These are phyloP conservation scores for Tremella fuciformis DNA, from an alignment of 768 basidiomycete genomes.

Conservation along the genomic window DNA sequence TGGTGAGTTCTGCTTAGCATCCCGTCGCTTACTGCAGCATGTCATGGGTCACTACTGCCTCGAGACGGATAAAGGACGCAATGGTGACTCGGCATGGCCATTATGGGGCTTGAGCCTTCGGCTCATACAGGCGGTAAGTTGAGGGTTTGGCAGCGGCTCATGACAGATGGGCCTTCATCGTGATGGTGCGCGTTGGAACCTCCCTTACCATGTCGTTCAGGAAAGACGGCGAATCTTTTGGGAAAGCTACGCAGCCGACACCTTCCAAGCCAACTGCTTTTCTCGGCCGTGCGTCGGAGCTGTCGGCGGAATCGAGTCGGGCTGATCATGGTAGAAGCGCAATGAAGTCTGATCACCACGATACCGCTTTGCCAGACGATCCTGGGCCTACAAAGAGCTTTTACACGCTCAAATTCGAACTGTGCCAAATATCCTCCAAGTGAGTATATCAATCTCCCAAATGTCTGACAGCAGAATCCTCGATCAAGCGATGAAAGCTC, in stretches of 20 bases:
- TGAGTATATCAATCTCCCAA: too few species aligned
- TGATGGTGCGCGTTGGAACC: conserved; percentile 15
- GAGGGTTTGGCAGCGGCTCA: conserved; percentile 4
- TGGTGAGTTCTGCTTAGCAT: background rate
- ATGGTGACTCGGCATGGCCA: conserved; percentile 37
- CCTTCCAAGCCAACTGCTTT: too few species aligned
- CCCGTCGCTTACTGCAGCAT: background rate
- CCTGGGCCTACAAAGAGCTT: too few species aligned
- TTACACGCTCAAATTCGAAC: too few species aligned
- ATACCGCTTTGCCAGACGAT: too few species aligned
- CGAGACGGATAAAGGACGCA: conserved; percentile 32
- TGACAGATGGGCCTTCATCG: conserved; percentile 20
- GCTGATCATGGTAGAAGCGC: too few species aligned
- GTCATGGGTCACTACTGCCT: background rate
- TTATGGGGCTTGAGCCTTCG: conserved; percentile 32
- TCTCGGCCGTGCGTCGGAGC: too few species aligned
- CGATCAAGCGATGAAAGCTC: too few species aligned
- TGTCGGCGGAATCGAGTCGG: too few species aligned
- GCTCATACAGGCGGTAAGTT: conserved; percentile 20
- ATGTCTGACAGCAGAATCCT: too few species aligned
- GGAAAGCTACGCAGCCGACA: conserved; percentile 16
- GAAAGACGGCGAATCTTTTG: conserved; percentile 18
- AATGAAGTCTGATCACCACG: too few species aligned
- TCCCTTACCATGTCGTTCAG: conserved; percentile 8
- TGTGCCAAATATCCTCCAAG: too few species aligned